Base-by-base conservation (phyloP, 2,329 filamentous ascomycete species). In the Aspergillus hiratsukae region DNA sequence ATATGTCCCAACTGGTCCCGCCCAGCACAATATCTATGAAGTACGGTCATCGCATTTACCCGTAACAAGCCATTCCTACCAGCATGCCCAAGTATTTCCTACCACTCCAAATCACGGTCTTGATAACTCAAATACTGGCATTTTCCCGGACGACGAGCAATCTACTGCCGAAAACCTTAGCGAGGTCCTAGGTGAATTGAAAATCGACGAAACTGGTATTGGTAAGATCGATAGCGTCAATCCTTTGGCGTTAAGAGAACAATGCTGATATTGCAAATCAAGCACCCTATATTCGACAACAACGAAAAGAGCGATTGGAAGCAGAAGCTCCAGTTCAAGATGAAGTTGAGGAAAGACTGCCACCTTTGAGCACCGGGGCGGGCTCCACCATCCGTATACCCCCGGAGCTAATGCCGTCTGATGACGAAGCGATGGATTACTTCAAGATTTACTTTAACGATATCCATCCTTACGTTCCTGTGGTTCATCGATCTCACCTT, bases 371-470 rank as follows among this genome's bases (percentile, higher is more conserved):
- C 17, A 82, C 83, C 6, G 84, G 86, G 8, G 83, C 89, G 7
- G 91, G 91, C 51, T 81, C 86, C 23, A 91, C 88, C 57, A 88
- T 96, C 57, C 85, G 91, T 37, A 96, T 97, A 59, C 94, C 93
- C 0, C 90, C 89, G 0, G 91, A 95, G 66, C 82, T 97, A 67
- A 96, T 97, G 91, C 93, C 93, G 1, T 83, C 88, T 29, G 91
- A 97, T 31, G 87, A 90, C 48, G 90, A 90, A 37, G 87, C 87
- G 4, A 78, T 91, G 68, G 83, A 89, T 37, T 96, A 94, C 69
- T 96, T 97, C 70, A 86, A 94, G 41, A 88, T 96, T 46, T 97
- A 91, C 71, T 97, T 97, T 72, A 79, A 82, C 35, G 87, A 97
- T 64, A 89, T 97, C 31, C 94, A 97, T 67, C 92, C 92, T 0